Percentiles rank a stretch among this genome's conserved stretches.
Evolutionary conservation across 768 basidiomycete genomes (phyloP).

Genomic region (Rhodotorula paludigena): DNA sequence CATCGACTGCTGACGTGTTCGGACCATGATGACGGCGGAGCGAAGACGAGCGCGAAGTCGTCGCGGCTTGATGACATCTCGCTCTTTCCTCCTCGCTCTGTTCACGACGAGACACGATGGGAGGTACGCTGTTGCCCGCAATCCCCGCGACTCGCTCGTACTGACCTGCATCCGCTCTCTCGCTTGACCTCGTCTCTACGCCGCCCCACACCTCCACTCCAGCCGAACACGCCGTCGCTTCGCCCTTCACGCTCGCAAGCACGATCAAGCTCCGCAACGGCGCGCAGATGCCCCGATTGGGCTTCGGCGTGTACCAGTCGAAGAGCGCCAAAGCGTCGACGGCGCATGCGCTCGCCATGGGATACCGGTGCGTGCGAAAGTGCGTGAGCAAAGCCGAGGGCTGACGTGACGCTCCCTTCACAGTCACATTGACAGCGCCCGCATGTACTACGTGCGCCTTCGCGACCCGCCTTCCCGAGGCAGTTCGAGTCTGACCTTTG

Average conservation of each 20-base stretch:
- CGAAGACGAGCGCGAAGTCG: too few species aligned
- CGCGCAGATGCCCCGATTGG: conserved; percentile 44
- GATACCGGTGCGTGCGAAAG: conserved; percentile 25
- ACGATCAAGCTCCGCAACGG: conserved; percentile 34
- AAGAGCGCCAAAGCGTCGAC: background rate
- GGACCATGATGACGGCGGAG: too few species aligned
- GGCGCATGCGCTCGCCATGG: conserved; percentile 8
- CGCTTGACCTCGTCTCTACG: background rate
- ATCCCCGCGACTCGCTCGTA: too few species aligned
- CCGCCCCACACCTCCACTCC: background rate
- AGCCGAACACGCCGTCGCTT: conserved; percentile 20
- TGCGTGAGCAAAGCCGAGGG: too few species aligned
- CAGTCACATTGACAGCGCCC: background rate
- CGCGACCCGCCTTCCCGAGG: background rate
- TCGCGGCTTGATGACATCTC: too few species aligned
- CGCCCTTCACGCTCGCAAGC: conserved; percentile 2
- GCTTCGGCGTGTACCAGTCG: conserved; percentile 47
- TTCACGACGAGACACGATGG: too few species aligned
- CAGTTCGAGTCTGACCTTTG: conserved; percentile 45
- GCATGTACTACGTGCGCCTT: background rate
- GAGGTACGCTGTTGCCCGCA: too few species aligned
- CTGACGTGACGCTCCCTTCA: too few species aligned
- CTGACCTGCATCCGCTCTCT: too few species aligned
- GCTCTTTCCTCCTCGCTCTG: too few species aligned
- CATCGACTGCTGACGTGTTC: too few species aligned